phyloP scores from a whole-genome alignment of 257 asterid species.

The Ophiorrhiza pumila region DNA sequence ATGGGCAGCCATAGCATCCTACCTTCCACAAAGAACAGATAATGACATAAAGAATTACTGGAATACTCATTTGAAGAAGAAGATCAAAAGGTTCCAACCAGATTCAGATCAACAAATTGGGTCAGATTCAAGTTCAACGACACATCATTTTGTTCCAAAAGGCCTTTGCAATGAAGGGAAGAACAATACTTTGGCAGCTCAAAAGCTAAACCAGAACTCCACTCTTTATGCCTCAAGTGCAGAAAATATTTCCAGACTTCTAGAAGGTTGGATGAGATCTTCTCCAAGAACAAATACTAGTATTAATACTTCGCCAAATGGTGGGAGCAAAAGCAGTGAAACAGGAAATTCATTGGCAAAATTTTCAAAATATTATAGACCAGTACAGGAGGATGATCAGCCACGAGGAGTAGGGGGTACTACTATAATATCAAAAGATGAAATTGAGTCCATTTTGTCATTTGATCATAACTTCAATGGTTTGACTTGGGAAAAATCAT shows the following conservation, averaged over 20 bases:
- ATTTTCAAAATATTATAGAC: conserved; percentile 32
- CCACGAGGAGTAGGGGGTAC: conserved; percentile 13
- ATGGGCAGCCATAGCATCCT: conserved; percentile 98
- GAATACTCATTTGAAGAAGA: conserved; percentile 95
- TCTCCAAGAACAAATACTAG: conserved; percentile 30
- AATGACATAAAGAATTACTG: conserved; percentile 95
- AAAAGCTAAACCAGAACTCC: conserved; percentile 25
- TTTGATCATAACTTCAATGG: conserved; percentile 31
- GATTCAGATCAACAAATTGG: conserved; percentile 37
- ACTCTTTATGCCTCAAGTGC: conserved; percentile 82
- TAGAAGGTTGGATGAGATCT: conserved; percentile 94
- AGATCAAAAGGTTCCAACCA: conserved; percentile 59
- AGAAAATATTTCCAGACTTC: conserved; percentile 78
- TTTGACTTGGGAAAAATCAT: conserved; percentile 23
- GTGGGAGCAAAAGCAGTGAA: not conserved
- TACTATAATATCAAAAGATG: conserved; percentile 30
- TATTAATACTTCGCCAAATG: not conserved
- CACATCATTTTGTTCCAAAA: conserved; percentile 36
- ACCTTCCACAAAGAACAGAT: conserved; percentile 90
- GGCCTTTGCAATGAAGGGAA: conserved; percentile 9
- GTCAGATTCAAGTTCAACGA: conserved; percentile 20
- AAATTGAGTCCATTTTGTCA: conserved; percentile 40
- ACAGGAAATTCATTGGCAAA: not conserved
- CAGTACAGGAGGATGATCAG: conserved; percentile 6
- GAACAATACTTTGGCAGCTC: conserved; percentile 15